These are phyloP conservation scores for Xylaria sp. DNA, from an alignment of 2,329 filamentous ascomycete genomes.

Conservation along the genomic window DNA sequence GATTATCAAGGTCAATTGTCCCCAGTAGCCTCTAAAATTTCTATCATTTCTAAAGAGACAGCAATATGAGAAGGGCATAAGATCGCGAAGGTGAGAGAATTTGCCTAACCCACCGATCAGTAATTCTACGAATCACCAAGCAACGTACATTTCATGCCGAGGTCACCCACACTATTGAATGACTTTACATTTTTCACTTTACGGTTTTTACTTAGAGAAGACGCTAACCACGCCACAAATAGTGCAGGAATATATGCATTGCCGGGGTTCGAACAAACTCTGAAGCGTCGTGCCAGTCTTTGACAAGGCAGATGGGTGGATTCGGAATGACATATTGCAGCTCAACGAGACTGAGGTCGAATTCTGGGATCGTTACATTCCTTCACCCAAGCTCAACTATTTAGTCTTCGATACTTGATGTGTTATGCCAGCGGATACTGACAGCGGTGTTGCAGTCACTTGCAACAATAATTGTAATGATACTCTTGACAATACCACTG, in stretches of 20 bases:
- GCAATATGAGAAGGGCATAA: conserved; percentile 2
- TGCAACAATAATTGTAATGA: neutral
- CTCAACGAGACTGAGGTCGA: conserved; percentile 32
- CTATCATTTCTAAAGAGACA: neutral
- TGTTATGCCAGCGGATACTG: conserved; percentile 19
- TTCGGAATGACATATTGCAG: conserved; percentile 16
- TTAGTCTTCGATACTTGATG: conserved; percentile 38
- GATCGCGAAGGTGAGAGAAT: conserved; percentile 5
- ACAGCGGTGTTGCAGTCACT: neutral
- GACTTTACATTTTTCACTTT: too few relatives aligned
- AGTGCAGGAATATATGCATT: conserved; percentile 5
- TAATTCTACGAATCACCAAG: too few relatives aligned
- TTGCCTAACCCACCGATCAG: neutral
- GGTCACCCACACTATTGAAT: neutral
- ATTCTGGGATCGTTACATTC: conserved; percentile 38
- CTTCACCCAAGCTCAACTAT: conserved; percentile 34
- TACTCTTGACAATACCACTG: neutral
- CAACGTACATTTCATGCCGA: too few relatives aligned
- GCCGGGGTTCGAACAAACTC: neutral
- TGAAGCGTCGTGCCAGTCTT: neutral
- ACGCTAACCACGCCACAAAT: neutral
- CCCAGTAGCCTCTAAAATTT: conserved; percentile 5
- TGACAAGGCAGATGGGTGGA: conserved; percentile 1
- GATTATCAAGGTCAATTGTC: conserved; percentile 4
- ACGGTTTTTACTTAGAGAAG: too few relatives aligned